phyloP scores from a whole-genome alignment of 768 basidiomycete species.

The Boletellus emodensis region DNA sequence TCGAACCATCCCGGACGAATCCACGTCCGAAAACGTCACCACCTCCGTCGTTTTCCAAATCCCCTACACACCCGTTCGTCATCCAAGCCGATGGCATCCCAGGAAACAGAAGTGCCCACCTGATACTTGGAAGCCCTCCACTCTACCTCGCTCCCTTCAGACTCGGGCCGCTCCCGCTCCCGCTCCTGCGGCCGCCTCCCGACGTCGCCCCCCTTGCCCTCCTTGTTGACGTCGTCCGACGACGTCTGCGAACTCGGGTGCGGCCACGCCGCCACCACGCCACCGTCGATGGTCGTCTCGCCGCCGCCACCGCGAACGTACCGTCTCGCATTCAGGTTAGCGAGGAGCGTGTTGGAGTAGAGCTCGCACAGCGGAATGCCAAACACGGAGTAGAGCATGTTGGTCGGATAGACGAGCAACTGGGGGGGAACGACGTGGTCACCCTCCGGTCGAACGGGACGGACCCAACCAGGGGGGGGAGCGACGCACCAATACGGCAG shows the following conservation, averaged over 20 bases:
- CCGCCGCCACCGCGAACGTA: slow-evolving; percentile 4
- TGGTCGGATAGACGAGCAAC: neutral
- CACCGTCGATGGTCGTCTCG: neutral
- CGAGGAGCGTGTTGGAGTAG: slow-evolving; percentile 18
- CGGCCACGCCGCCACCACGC: neutral
- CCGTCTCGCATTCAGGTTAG: slow-evolving; percentile 10
- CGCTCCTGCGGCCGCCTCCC: neutral
- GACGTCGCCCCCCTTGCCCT: neutral
- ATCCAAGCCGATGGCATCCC: neutral
- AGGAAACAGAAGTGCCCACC: neutral
- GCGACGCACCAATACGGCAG: slow-evolving; percentile 8
- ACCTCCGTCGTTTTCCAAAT: neutral
- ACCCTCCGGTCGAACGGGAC: neutral
- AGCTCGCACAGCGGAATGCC: slow-evolving; percentile 4
- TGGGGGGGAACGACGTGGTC: neutral
- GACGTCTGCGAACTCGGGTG: neutral
- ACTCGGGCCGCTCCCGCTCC: neutral
- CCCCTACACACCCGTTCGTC: neutral
- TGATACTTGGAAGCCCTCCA: neutral
- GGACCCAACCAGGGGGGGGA: neutral
- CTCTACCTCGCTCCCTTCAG: neutral
- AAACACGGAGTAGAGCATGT: neutral
- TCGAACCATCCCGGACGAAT: neutral
- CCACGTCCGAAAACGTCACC: neutral
- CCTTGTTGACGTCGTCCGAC: neutral